A percentile compares a stretch with the other conserved stretches of the same genome.
phyloP scores from a whole-genome alignment of 2,329 filamentous ascomycete species.

The Thielaviopsis populi region DNA sequence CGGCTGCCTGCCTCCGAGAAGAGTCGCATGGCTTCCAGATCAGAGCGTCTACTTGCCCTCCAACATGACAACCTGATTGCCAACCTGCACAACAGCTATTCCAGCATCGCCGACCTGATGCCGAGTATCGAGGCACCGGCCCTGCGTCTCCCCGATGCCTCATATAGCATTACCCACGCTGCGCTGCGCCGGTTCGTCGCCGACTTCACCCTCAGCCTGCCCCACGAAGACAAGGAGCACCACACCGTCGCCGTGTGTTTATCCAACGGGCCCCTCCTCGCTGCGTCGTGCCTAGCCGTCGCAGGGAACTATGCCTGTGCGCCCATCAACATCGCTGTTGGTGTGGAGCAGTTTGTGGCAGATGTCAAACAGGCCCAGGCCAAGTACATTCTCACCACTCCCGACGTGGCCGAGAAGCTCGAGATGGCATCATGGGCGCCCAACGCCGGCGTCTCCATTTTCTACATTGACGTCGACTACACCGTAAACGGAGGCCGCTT shows the following conservation, averaged over 20 bases:
- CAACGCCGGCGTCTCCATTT: conserved; percentile 26
- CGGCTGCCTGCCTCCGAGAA: conserved; percentile 8
- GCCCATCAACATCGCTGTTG: conserved; percentile 35
- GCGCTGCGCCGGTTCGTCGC: conserved; percentile 24
- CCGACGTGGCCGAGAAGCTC: conserved; percentile 28
- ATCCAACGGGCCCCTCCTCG: conserved; percentile 39
- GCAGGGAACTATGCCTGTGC: conserved; percentile 36
- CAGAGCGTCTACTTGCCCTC: not conserved
- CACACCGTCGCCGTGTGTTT: conserved; percentile 36
- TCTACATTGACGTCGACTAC: conserved; percentile 27
- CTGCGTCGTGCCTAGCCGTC: conserved; percentile 34
- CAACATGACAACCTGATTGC: conserved; percentile 18
- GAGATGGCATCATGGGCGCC: conserved; percentile 24
- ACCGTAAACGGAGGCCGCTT: conserved; percentile 24
- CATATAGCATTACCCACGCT: conserved; percentile 23
- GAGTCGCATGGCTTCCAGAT: not conserved
- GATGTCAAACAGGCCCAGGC: conserved; percentile 35
- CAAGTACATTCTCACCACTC: conserved; percentile 31
- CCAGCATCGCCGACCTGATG: conserved; percentile 28
- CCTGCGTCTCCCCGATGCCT: conserved; percentile 20
- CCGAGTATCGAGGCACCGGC: conserved; percentile 21
- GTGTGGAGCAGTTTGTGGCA: conserved; percentile 34
- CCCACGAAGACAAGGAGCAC: conserved; percentile 21
- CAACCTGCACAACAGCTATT: conserved; percentile 23
- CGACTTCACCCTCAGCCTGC: conserved; percentile 23